Conservation (phyloP, 1,139 yeast species). For the Saccharomyces hybrid region DNA sequence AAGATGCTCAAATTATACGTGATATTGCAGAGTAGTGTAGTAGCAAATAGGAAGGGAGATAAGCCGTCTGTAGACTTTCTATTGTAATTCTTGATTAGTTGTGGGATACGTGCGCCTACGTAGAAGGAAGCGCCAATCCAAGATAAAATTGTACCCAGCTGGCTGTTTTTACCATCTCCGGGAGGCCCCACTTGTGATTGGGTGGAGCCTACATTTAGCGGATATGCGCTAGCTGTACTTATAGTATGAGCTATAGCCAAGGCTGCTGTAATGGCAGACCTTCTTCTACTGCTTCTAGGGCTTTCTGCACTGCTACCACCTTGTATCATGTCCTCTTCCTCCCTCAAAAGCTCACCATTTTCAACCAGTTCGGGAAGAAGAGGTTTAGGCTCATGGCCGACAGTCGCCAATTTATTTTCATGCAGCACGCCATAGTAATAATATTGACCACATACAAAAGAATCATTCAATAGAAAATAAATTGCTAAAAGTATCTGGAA, state of each 20-base stretch:
- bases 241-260: constrained; percentile 3
- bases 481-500: constrained; percentile 71
- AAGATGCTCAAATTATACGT: constrained; percentile 72
- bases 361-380: constrained; percentile 8
- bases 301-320: not conserved
- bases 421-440: constrained; percentile 52
- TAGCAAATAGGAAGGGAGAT: constrained; percentile 67
- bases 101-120: constrained; percentile 78
- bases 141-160: constrained; percentile 53
- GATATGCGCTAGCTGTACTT: not conserved
- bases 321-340: constrained; percentile 12
- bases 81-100: constrained; percentile 62
- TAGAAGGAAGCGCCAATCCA: constrained; percentile 79
- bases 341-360: constrained; percentile 2
- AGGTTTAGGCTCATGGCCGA: constrained; percentile 32
- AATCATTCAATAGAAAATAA: constrained; percentile 70
- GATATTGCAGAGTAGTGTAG: constrained; percentile 76
- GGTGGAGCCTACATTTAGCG: not conserved
- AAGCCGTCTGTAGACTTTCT: constrained; percentile 81
- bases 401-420: constrained; percentile 32
- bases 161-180: constrained; percentile 8
- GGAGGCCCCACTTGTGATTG: constrained; percentile 1
- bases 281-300: constrained; percentile 1
- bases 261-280: constrained; percentile 6
- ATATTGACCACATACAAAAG: constrained; percentile 65